Conservation (phyloP, 225 moss, liverwort and hornwort species). For the Physcomitrium patens region DNA sequence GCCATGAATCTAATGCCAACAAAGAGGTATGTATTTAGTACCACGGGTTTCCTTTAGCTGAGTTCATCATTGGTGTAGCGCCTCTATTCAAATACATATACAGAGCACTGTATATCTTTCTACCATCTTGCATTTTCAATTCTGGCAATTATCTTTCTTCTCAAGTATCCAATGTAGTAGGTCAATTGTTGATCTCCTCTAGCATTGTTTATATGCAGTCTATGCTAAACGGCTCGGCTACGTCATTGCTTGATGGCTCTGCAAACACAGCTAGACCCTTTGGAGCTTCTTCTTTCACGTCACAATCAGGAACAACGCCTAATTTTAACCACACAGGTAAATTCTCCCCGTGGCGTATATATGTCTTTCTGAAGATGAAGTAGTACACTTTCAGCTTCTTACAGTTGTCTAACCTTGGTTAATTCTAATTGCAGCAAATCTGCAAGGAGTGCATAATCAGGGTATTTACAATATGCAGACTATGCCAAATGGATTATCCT, state of each 20-base stretch:
- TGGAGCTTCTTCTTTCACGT: constrained; percentile 72
- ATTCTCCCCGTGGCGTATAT: constrained; percentile 10
- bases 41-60: neutral
- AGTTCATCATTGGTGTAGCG: constrained; percentile 10
- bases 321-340: constrained; percentile 87
- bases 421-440: constrained; percentile 55
- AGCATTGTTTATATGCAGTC: constrained; percentile 62
- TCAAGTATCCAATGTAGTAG: neutral
- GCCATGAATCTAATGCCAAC: constrained; percentile 89
- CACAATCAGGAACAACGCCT: constrained; percentile 82
- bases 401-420: neutral
- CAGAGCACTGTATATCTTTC: neutral
- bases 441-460: constrained; percentile 88
- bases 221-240: constrained; percentile 92
- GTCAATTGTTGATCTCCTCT: constrained; percentile 6
- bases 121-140: constrained; percentile 18
- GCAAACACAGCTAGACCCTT: constrained; percentile 90
- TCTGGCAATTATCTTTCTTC: constrained; percentile 1
- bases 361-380: constrained; percentile 4
- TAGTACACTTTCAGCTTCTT: neutral
- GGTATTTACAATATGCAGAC: constrained; percentile 89
- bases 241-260: constrained; percentile 85
- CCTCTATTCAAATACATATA: constrained; percentile 4
- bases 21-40: constrained; percentile 75
- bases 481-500: constrained; percentile 79